Base-by-base conservation (phyloP, 1,284 basidiomycete species). In the Ganoderma lucidum region DNA sequence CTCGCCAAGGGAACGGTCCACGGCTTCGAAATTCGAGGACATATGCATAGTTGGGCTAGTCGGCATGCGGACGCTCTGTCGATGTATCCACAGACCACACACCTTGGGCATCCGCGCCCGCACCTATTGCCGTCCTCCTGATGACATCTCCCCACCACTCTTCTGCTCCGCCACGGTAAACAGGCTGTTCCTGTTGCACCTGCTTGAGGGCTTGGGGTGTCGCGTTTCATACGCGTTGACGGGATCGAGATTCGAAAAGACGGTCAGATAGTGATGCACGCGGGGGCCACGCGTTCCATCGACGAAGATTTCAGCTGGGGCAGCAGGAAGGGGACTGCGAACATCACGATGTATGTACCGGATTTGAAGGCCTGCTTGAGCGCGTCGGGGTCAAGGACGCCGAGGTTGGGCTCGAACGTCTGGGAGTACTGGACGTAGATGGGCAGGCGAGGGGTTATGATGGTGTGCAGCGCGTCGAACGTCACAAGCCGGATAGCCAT, bases 111-210 rank as follows among this genome's bases (percentile, higher is more conserved):
- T 90, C 82, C 12, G 89, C 92, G 3, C 91, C 92, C 56, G 93
- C 92, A 6, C 88, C 90, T 5, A 93, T 76, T 30, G 92, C 93
- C 53, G 93, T 94, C 68, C 86, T 81, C 64, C 81, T 83, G 71
- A 94, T 89, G 58, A 94, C 92, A 71, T 92, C 90, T 37, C 81
- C 78, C 93, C 93, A 94, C 92, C 92, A 94, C 6, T 76, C 79
- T 51, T 84, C 77, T 62, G 84, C 84, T 48, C 89, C 89, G 23
- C 82, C 78, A 60, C 76, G 72, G 73, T 88, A 88, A 0, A 81
- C 85, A 6, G 92, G 91, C 60, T 85, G 84, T 70, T 89, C 86
- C 28, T 73, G 80, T 76, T 93, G 90, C 28, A 90, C 77, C 66
- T 87, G 81, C 73, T 83, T 87, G 70, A 94, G 80, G n/a, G 92